Evolutionary conservation across 73 alveolate species (phyloP).

Genomic region (Tetrahymena elliotti): DNA sequence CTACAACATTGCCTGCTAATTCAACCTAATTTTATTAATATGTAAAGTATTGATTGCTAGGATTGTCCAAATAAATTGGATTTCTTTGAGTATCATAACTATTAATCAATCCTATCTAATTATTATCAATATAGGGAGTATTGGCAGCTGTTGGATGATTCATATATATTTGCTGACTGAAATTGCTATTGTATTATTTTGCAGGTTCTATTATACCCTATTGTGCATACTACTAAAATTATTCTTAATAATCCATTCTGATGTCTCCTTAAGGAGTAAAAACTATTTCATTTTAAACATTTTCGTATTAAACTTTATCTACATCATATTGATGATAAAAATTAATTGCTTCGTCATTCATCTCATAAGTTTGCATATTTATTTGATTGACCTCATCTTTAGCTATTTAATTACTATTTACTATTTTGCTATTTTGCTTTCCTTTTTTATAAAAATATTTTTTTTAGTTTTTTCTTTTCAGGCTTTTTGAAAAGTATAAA

Average conservation of each 20-base stretch:
- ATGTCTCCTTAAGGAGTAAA: neutral
- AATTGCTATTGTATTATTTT: neutral
- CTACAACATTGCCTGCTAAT: neutral
- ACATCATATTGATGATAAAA: neutral
- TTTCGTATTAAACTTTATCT: neutral
- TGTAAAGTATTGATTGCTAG: neutral
- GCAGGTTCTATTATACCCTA: neutral
- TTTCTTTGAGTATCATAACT: neutral
- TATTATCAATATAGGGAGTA: neutral
- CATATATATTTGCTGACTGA: neutral
- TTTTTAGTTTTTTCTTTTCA: neutral
- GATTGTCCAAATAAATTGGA: neutral
- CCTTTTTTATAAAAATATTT: neutral
- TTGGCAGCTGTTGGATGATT: neutral
- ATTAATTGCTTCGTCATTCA: neutral
- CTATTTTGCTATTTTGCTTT: neutral
- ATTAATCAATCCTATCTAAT: neutral
- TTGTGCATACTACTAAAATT: neutral
- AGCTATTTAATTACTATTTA: neutral
- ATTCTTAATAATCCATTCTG: neutral
- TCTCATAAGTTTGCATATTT: neutral
- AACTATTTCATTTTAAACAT: neutral
- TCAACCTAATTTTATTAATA: neutral
- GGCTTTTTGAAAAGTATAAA: neutral
- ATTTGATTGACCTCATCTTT: neutral